These are phyloP conservation scores for Aspergillus sp. DNA, from an alignment of 2,329 filamentous ascomycete genomes.

Conservation along the genomic window DNA sequence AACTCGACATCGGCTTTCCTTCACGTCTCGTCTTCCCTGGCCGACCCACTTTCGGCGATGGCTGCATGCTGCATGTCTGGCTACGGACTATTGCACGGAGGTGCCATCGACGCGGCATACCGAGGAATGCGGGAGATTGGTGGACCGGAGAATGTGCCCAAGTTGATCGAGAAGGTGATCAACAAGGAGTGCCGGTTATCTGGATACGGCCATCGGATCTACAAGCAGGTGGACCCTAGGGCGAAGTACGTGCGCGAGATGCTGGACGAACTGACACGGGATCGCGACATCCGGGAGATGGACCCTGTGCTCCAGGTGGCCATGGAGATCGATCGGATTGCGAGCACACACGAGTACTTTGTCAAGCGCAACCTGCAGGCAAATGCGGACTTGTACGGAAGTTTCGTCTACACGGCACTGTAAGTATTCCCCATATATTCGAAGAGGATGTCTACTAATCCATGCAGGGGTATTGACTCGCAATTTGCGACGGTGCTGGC, in stretches of 20 bases:
- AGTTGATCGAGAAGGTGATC: slow-evolving; percentile 55
- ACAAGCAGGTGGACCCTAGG: slow-evolving; percentile 58
- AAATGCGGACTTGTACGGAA: slow-evolving; percentile 45
- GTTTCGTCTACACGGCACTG: slow-evolving; percentile 43
- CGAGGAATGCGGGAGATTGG: slow-evolving; percentile 57
- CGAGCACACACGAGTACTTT: slow-evolving; percentile 43
- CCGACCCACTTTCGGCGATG: slow-evolving; percentile 55
- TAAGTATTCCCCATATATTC: slow-evolving; percentile 13
- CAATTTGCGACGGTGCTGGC: slow-evolving; percentile 1
- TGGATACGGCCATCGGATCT: slow-evolving; percentile 53
- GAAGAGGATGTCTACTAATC: background rate
- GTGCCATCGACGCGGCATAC: slow-evolving; percentile 58
- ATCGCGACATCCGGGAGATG: slow-evolving; percentile 11
- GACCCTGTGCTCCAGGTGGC: slow-evolving; percentile 43
- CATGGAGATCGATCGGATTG: slow-evolving; percentile 42
- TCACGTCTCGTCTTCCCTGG: slow-evolving; percentile 56
- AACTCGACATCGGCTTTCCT: slow-evolving; percentile 58
- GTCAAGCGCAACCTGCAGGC: slow-evolving; percentile 36
- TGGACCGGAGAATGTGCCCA: slow-evolving; percentile 53
- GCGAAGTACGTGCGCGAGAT: slow-evolving; percentile 51
- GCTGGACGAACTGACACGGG: slow-evolving; percentile 24
- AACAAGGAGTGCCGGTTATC: slow-evolving; percentile 55
- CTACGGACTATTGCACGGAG: slow-evolving; percentile 52
- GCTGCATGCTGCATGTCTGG: slow-evolving; percentile 56
- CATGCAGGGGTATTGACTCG: background rate